Base-by-base conservation (phyloP, 108 stramenopile species). In the Pelagomonas calceolata region DNA sequence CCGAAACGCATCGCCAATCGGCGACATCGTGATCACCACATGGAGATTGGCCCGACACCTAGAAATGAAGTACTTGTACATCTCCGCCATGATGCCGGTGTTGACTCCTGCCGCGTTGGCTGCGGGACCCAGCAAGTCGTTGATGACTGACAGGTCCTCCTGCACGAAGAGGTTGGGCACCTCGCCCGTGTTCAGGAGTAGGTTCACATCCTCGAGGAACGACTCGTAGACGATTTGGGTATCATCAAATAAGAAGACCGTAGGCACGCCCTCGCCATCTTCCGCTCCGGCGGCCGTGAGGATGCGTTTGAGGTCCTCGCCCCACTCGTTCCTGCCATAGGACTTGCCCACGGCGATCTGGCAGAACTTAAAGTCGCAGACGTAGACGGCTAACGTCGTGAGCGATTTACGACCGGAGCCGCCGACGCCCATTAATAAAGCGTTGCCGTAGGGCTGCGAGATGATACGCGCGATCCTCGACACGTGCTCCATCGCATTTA, bases 1-100 rank as follows among this genome's bases (percentile, higher is more conserved):
- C 30, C 87, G 82, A 79, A 88, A 88, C n/a, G 82, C 77, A 21
- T 86, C 87, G 30, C 87, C 87, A 63, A 88, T 84, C 16, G 87
- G 87, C 21, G 76, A 78, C 36, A 88, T 70, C 64, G 75, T 76
- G 34, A 88, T 66, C 21, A 88, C 87, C 31, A 88, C 65, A 69
- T 88, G 87, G 30, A 88, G 77, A 63, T 88, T 88, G 44, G 78
- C 75, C 12, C 87, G 66, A 30, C 76, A 78, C 21, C 84, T 77
- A 65, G 82, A 66, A 34, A 87, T 60, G 68, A 85, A 87, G 78
- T 79, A 85, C 46, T 75, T 64, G 60, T 79, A 83, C 7, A 85
- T 68, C 14, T 68, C 65, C 21, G 69, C 75, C 36, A 34, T 51
- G 16, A 75, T 0, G 18, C 75, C 82, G 26, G 64, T 63, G 66